A percentile compares a stretch with the other conserved stretches of the same genome.
Conservation (phyloP, 768 basidiomycete species). For the Boletus subcaerulescens region DNA sequence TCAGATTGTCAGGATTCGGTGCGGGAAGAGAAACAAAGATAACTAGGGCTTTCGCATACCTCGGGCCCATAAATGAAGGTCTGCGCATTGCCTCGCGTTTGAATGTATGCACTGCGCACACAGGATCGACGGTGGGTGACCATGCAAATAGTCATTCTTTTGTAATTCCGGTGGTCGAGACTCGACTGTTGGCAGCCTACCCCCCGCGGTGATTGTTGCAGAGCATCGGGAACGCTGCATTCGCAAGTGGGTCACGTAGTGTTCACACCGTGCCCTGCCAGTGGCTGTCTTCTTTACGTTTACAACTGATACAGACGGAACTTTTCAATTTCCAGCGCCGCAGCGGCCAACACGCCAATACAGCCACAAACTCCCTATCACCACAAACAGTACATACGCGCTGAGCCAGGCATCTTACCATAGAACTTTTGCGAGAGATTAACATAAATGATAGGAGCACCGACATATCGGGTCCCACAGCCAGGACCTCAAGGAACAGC, state of each 20-base stretch:
- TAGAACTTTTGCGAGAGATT: no score
- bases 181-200: neutral
- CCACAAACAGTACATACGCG: no score
- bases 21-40: neutral
- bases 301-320: neutral
- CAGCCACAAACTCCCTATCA: no score
- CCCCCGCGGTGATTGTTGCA: neutral
- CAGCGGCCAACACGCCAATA: neutral
- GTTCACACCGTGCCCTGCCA: neutral
- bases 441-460: no score
- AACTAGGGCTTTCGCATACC: neutral
- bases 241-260: conserved; percentile 1
- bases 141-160: no score
- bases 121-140: neutral
- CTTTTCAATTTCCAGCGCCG: neutral
- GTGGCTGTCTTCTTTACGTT: conserved; percentile 5
- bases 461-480: no score
- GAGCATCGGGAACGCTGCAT: neutral
- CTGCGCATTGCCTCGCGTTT: neutral
- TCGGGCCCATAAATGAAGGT: neutral
- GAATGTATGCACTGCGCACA: neutral
- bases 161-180: neutral
- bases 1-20: neutral
- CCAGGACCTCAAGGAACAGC: no score
- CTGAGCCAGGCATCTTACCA: no score